Conservation (phyloP, 1,139 yeast species). For the Protomyces pachydermus region DNA sequence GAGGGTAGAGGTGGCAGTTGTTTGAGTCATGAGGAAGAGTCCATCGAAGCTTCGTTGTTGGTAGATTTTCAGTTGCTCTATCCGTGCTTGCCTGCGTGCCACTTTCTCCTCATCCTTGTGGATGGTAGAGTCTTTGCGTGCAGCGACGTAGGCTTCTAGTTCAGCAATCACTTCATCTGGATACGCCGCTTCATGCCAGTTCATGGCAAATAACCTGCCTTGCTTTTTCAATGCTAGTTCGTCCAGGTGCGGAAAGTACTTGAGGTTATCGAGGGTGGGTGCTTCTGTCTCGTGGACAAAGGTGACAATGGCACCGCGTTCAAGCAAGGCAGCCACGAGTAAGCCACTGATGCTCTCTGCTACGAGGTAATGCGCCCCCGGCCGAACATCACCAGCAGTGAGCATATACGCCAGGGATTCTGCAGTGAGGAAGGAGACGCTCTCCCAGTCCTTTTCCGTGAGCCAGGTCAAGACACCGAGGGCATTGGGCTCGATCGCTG, state of each 20-base stretch:
- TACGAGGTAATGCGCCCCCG: conserved; percentile 83
- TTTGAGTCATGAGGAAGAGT: conserved; percentile 64
- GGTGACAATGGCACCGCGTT: conserved; percentile 72
- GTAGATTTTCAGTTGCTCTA: conserved; percentile 49
- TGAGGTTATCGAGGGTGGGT: conserved; percentile 67
- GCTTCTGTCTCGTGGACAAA: conserved; percentile 91
- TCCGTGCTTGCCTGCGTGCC: conserved; percentile 50
- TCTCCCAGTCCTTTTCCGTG: conserved; percentile 63
- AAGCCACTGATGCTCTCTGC: conserved; percentile 91
- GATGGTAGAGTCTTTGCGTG: conserved; percentile 54
- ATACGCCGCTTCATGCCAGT: conserved; percentile 72
- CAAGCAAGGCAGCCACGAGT: conserved; percentile 74
- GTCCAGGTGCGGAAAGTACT: conserved; percentile 45
- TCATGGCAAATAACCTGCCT: conserved; percentile 59
- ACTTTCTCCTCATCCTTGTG: conserved; percentile 65
- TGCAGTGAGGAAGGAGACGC: conserved; percentile 75
- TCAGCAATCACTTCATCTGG: conserved; percentile 54
- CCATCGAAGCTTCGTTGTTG: conserved; percentile 67
- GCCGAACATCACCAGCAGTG: conserved; percentile 72
- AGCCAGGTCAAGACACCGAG: conserved; percentile 70
- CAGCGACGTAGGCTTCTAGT: conserved; percentile 43
- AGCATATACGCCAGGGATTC: conserved; percentile 75
- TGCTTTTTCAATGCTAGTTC: conserved; percentile 49
- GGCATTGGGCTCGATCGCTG: conserved; percentile 72
- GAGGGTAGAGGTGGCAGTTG: conserved; percentile 62